phyloP scores from a whole-genome alignment of 495 filamentous ascomycete genomes.

The Penicillium tannophilum region DNA sequence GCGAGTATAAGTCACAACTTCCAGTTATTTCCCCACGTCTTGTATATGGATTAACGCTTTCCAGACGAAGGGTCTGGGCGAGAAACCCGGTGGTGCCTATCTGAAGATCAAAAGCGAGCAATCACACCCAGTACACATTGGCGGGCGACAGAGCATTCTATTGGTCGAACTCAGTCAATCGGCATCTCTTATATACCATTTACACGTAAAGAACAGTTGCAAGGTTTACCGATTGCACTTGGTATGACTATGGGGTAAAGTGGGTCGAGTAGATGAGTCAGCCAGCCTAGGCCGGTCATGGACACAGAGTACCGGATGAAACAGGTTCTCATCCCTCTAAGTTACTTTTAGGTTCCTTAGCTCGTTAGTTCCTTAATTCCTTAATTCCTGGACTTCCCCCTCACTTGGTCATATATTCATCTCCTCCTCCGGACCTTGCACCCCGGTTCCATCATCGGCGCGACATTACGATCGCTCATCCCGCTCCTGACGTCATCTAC shows the following conservation, averaged over 20 bases:
- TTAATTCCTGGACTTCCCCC: not conserved
- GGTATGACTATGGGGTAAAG: not conserved
- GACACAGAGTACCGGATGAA: too few relatives aligned
- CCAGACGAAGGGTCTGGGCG: slow-evolving; percentile 24
- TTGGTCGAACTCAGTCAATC: too few relatives aligned
- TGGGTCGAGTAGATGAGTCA: not conserved
- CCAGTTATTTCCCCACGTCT: not conserved
- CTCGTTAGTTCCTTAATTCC: not conserved
- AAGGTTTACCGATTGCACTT: too few relatives aligned
- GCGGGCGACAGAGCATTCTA: too few relatives aligned
- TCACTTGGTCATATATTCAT: not conserved
- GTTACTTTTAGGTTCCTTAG: not conserved
- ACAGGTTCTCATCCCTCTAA: too few relatives aligned
- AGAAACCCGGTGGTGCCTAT: slow-evolving; percentile 11
- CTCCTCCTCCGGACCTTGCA: not conserved
- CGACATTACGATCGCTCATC: not conserved
- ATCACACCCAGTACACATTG: not conserved
- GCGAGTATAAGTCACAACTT: slow-evolving; percentile 3
- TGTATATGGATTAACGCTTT: not conserved
- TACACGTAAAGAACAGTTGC: too few relatives aligned
- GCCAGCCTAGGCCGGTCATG: not conserved
- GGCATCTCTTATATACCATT: not conserved
- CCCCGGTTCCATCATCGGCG: not conserved
- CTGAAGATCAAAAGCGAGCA: not conserved
- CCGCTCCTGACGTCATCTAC: slow-evolving; percentile 31